Percentiles rank a stretch among this genome's conserved stretches.
Evolutionary conservation across 176 grass and related monocot genomes (phyloP).

Genomic region (Carex cristatella): DNA sequence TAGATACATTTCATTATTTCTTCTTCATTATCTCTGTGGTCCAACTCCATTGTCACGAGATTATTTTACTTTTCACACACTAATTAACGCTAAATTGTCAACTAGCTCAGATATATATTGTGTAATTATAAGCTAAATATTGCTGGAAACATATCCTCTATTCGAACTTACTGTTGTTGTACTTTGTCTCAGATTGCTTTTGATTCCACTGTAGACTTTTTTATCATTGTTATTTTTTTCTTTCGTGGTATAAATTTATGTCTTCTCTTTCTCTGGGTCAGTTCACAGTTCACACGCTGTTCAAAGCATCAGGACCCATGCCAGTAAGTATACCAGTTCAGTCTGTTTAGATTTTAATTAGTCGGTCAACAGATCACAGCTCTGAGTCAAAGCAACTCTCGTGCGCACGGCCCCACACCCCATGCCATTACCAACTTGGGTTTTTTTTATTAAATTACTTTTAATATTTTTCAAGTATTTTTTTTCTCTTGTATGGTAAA

Average conservation of each 20-base stretch:
- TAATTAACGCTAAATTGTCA: neutral
- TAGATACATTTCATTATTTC: neutral
- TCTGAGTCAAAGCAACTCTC: conserved; percentile 6
- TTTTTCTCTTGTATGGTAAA: neutral
- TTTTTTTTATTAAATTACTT: neutral
- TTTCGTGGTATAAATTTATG: no score
- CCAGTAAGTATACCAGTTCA: neutral
- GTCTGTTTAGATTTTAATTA: neutral
- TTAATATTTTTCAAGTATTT: no score
- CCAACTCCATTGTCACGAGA: neutral
- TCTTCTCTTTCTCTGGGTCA: no score
- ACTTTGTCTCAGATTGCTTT: neutral
- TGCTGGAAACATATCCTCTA: neutral
- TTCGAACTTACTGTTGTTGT: neutral
- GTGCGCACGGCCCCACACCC: conserved; percentile 15
- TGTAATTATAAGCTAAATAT: no score
- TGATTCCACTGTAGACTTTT: neutral
- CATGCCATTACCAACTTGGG: neutral
- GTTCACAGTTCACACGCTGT: neutral
- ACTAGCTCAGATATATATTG: no score
- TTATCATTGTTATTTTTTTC: no score
- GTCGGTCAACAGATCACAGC: conserved; percentile 19
- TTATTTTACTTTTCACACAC: neutral
- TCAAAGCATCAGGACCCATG: neutral
- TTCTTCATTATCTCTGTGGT: neutral